These are phyloP conservation scores for Candida montana DNA, from an alignment of 805 yeast genomes.

Conservation along the genomic window DNA sequence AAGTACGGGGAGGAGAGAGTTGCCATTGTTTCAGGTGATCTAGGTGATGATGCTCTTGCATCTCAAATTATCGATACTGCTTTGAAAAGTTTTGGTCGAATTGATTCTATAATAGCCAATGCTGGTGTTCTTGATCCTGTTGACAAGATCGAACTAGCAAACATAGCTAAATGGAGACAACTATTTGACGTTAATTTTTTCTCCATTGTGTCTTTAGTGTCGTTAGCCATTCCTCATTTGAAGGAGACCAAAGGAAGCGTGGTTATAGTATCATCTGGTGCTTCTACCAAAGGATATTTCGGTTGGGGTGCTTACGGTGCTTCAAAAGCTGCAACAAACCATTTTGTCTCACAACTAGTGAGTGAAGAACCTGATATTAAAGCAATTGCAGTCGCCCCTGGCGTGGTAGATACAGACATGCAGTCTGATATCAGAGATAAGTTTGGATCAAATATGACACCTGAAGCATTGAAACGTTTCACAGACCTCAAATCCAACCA, in stretches of 20 bases:
- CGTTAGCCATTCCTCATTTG: conserved; percentile 52
- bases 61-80: conserved; percentile 40
- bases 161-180: conserved; percentile 52
- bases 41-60: conserved; percentile 38
- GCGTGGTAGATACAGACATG: conserved; percentile 91
- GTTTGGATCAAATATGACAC: conserved; percentile 55
- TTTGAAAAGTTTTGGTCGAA: conserved; percentile 43
- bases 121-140: conserved; percentile 88
- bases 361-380: conserved; percentile 59
- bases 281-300: conserved; percentile 52
- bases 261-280: conserved; percentile 87
- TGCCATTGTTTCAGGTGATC: conserved; percentile 53
- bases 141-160: conserved; percentile 44
- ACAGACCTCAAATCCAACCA: conserved; percentile 52
- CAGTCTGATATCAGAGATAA: conserved; percentile 71
- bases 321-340: conserved; percentile 88
- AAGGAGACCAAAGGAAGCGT: conserved; percentile 52
- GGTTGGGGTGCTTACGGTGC: conserved; percentile 94
- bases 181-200: conserved; percentile 76
- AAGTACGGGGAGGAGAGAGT: conserved; percentile 46
- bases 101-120: conserved; percentile 66
- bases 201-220: conserved; percentile 58
- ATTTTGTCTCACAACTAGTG: conserved; percentile 60
- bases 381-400: conserved; percentile 81
- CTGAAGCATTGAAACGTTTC: conserved; percentile 56